phyloP scores from a whole-genome alignment of 2,329 filamentous ascomycete species.

The Clathrospora elynae region DNA sequence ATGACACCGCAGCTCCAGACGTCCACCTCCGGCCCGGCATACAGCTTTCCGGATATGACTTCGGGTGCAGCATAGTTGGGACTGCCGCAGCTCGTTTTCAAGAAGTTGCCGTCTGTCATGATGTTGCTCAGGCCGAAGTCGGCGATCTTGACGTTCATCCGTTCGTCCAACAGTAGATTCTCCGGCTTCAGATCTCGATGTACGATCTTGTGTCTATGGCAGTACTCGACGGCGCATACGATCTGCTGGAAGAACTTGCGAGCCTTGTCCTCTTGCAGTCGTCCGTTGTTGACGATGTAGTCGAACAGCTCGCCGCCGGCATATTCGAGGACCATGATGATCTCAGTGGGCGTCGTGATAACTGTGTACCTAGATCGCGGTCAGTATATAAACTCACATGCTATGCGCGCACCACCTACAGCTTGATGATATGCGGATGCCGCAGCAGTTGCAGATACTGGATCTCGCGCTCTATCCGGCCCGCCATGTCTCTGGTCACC shows the following conservation, averaged over 20 bases:
- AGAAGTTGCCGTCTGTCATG: conserved; percentile 99
- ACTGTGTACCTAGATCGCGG: conserved; percentile 76
- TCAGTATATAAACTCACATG: conserved; percentile 7
- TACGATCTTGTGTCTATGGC: conserved; percentile 97
- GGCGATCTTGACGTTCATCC: conserved; percentile 98
- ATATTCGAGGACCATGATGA: conserved; percentile 99
- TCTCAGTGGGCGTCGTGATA: conserved; percentile 91
- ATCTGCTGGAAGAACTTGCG: conserved; percentile 99
- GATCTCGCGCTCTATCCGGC: conserved; percentile 95
- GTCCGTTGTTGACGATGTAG: conserved; percentile 93
- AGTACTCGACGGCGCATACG: conserved; percentile 98
- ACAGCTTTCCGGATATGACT: conserved; percentile 96
- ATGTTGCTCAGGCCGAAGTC: conserved; percentile 99
- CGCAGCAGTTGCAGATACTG: conserved; percentile 94
- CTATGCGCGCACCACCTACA: conserved; percentile 62
- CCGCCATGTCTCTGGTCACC: conserved; percentile 96
- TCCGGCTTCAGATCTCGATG: conserved; percentile 97
- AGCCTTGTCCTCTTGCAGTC: conserved; percentile 89
- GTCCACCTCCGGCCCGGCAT: conserved; percentile 95
- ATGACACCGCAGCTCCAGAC: conserved; percentile 98
- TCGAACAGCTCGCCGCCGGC: conserved; percentile 96
- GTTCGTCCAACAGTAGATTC: conserved; percentile 91
- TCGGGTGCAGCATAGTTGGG: conserved; percentile 98
- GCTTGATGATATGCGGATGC: conserved; percentile 98
- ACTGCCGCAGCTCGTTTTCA: conserved; percentile 97